phyloP scores from a whole-genome alignment of 805 yeast genomes.

The Monosporozyma unispora region DNA sequence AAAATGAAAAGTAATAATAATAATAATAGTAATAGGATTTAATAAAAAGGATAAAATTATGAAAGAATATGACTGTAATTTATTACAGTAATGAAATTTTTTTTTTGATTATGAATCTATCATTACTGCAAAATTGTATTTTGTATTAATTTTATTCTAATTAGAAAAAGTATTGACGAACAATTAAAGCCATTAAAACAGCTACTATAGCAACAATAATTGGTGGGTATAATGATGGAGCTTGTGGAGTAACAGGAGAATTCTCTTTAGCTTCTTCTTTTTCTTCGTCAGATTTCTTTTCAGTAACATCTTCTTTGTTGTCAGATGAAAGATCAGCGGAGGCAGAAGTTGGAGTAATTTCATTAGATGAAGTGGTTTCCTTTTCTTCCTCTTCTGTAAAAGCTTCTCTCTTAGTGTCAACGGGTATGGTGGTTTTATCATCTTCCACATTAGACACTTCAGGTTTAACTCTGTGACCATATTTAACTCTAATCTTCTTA shows the following conservation, averaged over 20 bases:
- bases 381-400: conserved; percentile 2
- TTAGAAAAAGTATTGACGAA: conserved; percentile 2
- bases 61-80: neutral
- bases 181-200: conserved; percentile 1
- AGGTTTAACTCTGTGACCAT: conserved; percentile 13
- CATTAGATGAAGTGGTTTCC: neutral
- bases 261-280: neutral
- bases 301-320: neutral
- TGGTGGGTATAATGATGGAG: neutral
- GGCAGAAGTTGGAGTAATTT: conserved; percentile 2
- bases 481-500: conserved; percentile 60
- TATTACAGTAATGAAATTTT: neutral
- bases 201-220: neutral
- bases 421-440: conserved; percentile 1
- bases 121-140: neutral
- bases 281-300: neutral
- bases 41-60: neutral
- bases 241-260: neutral
- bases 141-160: neutral
- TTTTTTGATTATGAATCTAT: too few relatives aligned
- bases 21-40: neutral
- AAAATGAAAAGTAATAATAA: neutral
- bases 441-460: conserved; percentile 15
- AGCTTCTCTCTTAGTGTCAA: conserved; percentile 1
- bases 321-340: neutral